Base-by-base conservation (phyloP, 495 filamentous ascomycete genomes). In the Peziza echinospora region DNA sequence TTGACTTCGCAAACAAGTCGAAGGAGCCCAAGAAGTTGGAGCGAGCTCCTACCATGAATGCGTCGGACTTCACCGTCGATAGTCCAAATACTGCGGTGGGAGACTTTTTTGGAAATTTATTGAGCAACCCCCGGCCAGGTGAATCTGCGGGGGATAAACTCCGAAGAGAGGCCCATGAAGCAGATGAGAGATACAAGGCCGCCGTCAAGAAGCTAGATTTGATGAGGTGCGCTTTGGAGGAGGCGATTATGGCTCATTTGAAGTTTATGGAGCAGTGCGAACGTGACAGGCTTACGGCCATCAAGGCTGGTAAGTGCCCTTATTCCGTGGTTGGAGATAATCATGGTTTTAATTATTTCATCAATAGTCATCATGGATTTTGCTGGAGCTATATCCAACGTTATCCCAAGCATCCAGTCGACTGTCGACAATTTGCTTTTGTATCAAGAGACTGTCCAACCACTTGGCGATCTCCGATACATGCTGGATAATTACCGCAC, bases 261-360 rank as follows among this genome's bases (percentile, higher is more conserved):
- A 84, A 75, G 56, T 96, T 93, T 63, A 84, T 99, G 72, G 89
- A 99, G 67, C 84, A 87, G 51, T 99, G 89, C 60, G 89, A 99
- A 63, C 66, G 94, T 30, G 89, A 99, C 61, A 73, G 89, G 39
- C 71, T 99, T 30, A 94, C 91, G 68, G 89, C 89, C 19, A 93
- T 96, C 65, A 96, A 96, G 67, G 81, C 89, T 21, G 54, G 54
- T 57, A 39, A 41, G 47, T 37, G 13, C 19, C n/a, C n/a, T n/a
- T n/a, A n/a, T n/a, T n/a, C n/a, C n/a, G n/a, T n/a, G n/a, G n/a
- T n/a, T n/a, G n/a, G n/a, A n/a, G n/a, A 23, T 24, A 19, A 44
- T 22, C 19, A 10, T 26, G 9, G 26, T 34, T 26, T 43, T 16
- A 6, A 41, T 54, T 57, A 28, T 53, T 37, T 21, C 5, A 23